Base-by-base conservation (phyloP, 495 filamentous ascomycete species). In the Trichodelitschia bisporula region DNA sequence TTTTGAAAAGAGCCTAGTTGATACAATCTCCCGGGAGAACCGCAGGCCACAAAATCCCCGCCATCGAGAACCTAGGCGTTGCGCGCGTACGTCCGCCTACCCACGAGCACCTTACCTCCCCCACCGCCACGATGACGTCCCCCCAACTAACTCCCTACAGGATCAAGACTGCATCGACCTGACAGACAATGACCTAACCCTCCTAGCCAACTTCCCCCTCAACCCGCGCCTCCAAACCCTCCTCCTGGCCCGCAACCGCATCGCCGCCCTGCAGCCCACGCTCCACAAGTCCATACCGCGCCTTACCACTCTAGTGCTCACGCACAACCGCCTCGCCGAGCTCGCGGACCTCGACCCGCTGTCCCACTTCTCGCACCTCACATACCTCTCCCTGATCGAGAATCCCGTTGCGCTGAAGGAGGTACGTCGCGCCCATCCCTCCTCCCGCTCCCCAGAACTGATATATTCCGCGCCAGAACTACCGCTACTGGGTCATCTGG, bases 21-120 rank as follows among this genome's bases (percentile, higher is more conserved):
- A 83, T 78, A 46, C 57, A 57, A 41, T 48, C 40, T 50, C 46
- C 44, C 40, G 40, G 45, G 48, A 51, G 47, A 70, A 59, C 9
- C 15, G 26, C 66, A 95, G 86, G 86, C 53, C 89, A 93, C 57
- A 82, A 90, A 57, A 93, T 99, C 45, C 79, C 86, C 44, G 64
- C 73, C 15, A 93, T 95, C 58, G 89, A 99, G 66, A 99, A 99
- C 49, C 51, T 99, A 53, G 89, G 86, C 62, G 73, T 83, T 31
- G 20, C 29, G 20, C 6, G 84, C 86, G 33, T 80, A 78, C 39
- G 83, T 91, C 51, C 31, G 69, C 65, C 11, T 15, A 9, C 18
- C 21, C 19, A 20, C 30, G 9, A 30, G 40, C 25, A 26, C 28
- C 31, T 36, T 40, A 26, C 11, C 20, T 35, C 17, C 30, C 21